phyloP scores from a whole-genome alignment of 1,284 basidiomycete genomes.

The Trichosporon faecale region DNA sequence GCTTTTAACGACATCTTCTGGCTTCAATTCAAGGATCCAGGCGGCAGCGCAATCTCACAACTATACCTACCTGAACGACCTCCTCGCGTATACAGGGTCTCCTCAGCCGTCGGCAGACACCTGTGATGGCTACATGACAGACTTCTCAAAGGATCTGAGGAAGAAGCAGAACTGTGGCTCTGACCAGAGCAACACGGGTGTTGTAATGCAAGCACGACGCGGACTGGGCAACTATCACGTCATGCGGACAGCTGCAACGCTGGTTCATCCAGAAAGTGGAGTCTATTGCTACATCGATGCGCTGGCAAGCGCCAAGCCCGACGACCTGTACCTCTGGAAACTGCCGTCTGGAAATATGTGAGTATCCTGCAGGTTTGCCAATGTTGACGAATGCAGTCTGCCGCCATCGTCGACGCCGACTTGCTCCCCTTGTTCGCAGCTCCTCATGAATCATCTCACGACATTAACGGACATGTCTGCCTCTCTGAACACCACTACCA shows the following conservation, averaged over 20 bases:
- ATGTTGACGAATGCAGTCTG: constrained; percentile 27
- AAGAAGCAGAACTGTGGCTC: constrained; percentile 39
- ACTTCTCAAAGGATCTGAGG: constrained; percentile 25
- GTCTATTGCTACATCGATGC: constrained; percentile 49
- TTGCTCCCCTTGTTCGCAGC: constrained; percentile 45
- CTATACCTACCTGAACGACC: constrained; percentile 61
- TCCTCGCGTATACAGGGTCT: constrained; percentile 53
- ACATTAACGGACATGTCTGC: constrained; percentile 28
- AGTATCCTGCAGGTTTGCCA: constrained; percentile 21
- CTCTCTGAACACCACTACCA: constrained; percentile 39
- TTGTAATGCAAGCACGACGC: constrained; percentile 27
- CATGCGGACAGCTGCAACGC: constrained; percentile 37
- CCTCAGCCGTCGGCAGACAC: constrained; percentile 26
- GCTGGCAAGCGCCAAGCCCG: constrained; percentile 33
- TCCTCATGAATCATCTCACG: constrained; percentile 39
- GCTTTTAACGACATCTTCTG: constrained; percentile 60
- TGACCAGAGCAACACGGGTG: constrained; percentile 28
- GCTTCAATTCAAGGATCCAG: constrained; percentile 53
- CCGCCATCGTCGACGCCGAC: constrained; percentile 42
- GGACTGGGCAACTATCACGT: constrained; percentile 47
- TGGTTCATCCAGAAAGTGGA: constrained; percentile 37
- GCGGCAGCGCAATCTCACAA: constrained; percentile 60
- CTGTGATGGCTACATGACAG: constrained; percentile 37
- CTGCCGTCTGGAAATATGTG: constrained; percentile 45
- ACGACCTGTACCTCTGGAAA: constrained; percentile 49